These are phyloP conservation scores for Sordaria brevicollis DNA, from an alignment of 495 filamentous ascomycete genomes.

Conservation along the genomic window DNA sequence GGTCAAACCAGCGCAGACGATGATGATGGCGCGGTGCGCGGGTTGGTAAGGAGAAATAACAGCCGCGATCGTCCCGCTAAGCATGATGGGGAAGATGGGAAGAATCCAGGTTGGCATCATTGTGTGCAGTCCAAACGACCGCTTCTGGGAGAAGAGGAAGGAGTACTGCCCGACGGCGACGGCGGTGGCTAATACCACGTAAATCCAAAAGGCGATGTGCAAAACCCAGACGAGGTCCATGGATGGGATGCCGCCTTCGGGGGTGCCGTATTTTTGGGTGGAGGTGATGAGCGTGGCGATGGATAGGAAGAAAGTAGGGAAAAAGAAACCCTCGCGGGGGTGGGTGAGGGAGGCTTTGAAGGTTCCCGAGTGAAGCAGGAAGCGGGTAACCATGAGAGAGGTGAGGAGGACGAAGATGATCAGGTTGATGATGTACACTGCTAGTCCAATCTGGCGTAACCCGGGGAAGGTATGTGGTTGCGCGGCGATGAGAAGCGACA, in stretches of 20 bases:
- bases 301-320: conserved; percentile 57
- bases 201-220: conserved; percentile 43
- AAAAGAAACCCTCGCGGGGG: conserved; percentile 56
- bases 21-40: conserved; percentile 23
- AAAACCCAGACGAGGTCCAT: conserved; percentile 28
- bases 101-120: conserved; percentile 50
- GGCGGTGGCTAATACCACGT: conserved; percentile 31
- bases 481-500: conserved; percentile 49
- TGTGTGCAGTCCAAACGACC: conserved; percentile 25
- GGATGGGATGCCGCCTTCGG: conserved; percentile 24
- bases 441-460: conserved; percentile 47
- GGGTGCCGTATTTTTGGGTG: conserved; percentile 46
- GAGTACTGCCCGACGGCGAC: conserved; percentile 43
- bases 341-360: conserved; percentile 47
- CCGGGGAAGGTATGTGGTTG: conserved; percentile 51
- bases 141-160: conserved; percentile 33
- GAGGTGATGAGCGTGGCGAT: conserved; percentile 53
- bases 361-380: conserved; percentile 41
- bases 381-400: conserved; percentile 43
- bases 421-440: conserved; percentile 55
- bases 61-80: conserved; percentile 42
- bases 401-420: conserved; percentile 46
- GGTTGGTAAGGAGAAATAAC: conserved; percentile 37
- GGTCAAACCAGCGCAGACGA: conserved; percentile 40
- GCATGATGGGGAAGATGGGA: conserved; percentile 47